Percentiles rank a stretch among this genome's conserved stretches.
phyloP scores from a whole-genome alignment of 2,329 filamentous ascomycete species.

The Neospermospora avenae region DNA sequence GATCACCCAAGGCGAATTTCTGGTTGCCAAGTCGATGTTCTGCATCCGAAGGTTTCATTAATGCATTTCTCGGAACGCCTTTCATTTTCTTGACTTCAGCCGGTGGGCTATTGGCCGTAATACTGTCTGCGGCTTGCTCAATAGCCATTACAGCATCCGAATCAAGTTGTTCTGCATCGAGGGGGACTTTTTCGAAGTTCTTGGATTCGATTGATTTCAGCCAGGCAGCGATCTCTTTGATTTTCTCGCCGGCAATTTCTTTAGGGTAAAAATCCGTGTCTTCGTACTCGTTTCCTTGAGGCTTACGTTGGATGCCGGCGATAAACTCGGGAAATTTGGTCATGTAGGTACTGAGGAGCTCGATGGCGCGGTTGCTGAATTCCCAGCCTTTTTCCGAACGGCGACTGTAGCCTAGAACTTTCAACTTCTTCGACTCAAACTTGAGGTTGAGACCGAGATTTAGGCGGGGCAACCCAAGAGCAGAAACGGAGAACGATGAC shows the following conservation, averaged over 20 bases:
- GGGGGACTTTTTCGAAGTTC: constrained; percentile 90
- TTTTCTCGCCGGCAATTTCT: constrained; percentile 68
- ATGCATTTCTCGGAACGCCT: constrained; percentile 78
- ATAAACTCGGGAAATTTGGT: constrained; percentile 93
- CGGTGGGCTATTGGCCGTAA: constrained; percentile 49
- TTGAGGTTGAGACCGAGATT: constrained; percentile 96
- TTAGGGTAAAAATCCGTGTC: constrained; percentile 84
- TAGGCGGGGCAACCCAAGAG: constrained; percentile 71
- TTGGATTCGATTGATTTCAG: constrained; percentile 88
- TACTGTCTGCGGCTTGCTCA: constrained; percentile 69
- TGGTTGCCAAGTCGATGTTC: constrained; percentile 88
- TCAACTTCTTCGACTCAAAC: constrained; percentile 92
- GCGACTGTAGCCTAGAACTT: constrained; percentile 92
- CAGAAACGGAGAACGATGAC: constrained; percentile 82
- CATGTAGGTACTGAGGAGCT: constrained; percentile 85
- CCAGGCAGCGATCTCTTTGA: constrained; percentile 94
- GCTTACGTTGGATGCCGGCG: constrained; percentile 79
- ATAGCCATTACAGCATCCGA: constrained; percentile 82
- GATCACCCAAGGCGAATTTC: constrained; percentile 78
- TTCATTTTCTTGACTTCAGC: constrained; percentile 67
- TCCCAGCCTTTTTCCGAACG: constrained; percentile 89
- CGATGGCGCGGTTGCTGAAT: constrained; percentile 81
- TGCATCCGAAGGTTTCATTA: constrained; percentile 93
- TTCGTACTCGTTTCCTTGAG: constrained; percentile 76
- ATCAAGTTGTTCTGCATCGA: constrained; percentile 95